Conservation (phyloP, 352 stramenopile species). For the Pythium oligandrum region DNA sequence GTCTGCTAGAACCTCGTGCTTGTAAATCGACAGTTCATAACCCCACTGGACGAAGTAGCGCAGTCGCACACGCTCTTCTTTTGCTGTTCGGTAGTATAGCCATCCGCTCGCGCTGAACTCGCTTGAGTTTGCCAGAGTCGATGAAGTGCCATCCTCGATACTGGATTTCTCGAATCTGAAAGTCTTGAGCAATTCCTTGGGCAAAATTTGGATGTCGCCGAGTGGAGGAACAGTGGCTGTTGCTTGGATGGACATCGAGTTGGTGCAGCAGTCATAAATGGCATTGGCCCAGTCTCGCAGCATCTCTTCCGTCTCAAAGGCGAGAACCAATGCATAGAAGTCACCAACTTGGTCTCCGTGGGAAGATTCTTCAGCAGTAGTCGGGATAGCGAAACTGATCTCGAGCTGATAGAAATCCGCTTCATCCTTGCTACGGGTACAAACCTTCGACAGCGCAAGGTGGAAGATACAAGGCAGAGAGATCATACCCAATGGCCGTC, state of each 20-base stretch:
- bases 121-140: too few relatives aligned
- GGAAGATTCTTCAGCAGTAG: conserved; percentile 21
- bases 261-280: conserved; percentile 86
- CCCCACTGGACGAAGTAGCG: conserved; percentile 88
- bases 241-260: conserved; percentile 82
- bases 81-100: conserved; percentile 83
- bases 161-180: conserved; percentile 44
- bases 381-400: conserved; percentile 76
- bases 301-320: conserved; percentile 70
- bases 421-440: conserved; percentile 50
- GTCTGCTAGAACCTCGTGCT: conserved; percentile 80
- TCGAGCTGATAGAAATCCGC: conserved; percentile 83
- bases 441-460: conserved; percentile 79
- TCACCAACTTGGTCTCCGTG: conserved; percentile 65
- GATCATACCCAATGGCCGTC: conserved; percentile 68
- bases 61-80: conserved; percentile 73
- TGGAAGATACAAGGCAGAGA: conserved; percentile 79
- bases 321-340: conserved; percentile 73
- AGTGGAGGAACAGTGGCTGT: conserved; percentile 54
- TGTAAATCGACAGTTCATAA: conserved; percentile 88
- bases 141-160: background rate
- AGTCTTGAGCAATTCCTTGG: conserved; percentile 81
- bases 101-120: conserved; percentile 76
- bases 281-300: conserved; percentile 68
- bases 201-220: conserved; percentile 73